Percentiles rank a stretch among this genome's conserved stretches.
Conservation (phyloP, 2,329 filamentous ascomycete genomes). For the Stachybotrys chlorohalonatus region DNA sequence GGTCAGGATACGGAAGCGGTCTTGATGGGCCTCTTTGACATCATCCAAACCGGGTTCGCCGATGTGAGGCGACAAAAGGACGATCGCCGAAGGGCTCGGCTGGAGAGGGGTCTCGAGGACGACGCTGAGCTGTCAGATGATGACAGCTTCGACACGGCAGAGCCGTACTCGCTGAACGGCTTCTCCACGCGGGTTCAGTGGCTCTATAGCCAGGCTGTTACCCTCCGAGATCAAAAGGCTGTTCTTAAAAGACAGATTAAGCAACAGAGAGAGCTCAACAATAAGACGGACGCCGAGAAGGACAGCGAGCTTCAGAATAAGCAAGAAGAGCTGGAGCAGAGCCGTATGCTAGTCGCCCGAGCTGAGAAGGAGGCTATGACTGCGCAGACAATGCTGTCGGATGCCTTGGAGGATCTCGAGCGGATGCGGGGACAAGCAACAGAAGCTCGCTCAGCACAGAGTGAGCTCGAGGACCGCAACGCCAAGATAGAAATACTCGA, state of each 20-base stretch:
- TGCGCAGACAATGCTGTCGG: slow-evolving; percentile 39
- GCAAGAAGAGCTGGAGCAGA: slow-evolving; percentile 44
- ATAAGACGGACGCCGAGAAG: slow-evolving; percentile 67
- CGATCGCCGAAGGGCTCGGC: slow-evolving; percentile 41
- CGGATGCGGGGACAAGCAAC: slow-evolving; percentile 15
- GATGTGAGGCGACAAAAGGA: slow-evolving; percentile 45
- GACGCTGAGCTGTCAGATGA: slow-evolving; percentile 56
- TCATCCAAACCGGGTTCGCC: slow-evolving; percentile 40
- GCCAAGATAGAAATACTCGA: slow-evolving; percentile 32
- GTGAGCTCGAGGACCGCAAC: slow-evolving; percentile 23
- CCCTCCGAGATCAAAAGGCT: slow-evolving; percentile 76
- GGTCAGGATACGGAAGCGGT: slow-evolving; percentile 43
- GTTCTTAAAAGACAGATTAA: slow-evolving; percentile 89
- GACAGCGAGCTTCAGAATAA: slow-evolving; percentile 55
- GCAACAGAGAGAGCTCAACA: slow-evolving; percentile 88
- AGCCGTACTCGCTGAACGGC: slow-evolving; percentile 62
- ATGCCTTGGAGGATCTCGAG: slow-evolving; percentile 39
- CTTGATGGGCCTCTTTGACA: slow-evolving; percentile 47
- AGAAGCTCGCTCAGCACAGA: slow-evolving; percentile 12
- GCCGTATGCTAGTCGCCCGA: slow-evolving; percentile 22
- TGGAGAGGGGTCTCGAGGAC: slow-evolving; percentile 47
- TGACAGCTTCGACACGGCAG: slow-evolving; percentile 46
- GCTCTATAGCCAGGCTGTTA: slow-evolving; percentile 67
- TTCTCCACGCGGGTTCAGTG: slow-evolving; percentile 74
- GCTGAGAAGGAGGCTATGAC: slow-evolving; percentile 27